phyloP scores from a whole-genome alignment of 1,139 yeast genomes.

The Blastobotrys apis region DNA sequence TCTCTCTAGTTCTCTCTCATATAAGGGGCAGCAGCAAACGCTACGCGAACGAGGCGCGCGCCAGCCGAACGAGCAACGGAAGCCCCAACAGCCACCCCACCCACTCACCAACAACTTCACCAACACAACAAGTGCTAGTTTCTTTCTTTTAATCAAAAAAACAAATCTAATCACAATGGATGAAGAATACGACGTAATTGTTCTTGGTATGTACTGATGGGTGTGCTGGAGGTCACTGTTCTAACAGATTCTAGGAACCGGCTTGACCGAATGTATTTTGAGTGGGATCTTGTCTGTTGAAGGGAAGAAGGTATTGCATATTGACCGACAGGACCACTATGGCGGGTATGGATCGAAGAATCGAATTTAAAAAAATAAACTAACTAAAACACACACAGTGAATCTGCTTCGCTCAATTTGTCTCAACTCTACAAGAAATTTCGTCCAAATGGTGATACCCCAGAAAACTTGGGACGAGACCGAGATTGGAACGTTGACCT shows the following conservation, averaged over 20 bases:
- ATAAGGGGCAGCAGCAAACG: no score
- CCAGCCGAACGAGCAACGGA: no score
- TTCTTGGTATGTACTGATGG: conserved; percentile 48
- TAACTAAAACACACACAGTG: conserved; percentile 34
- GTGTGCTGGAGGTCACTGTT: neutral
- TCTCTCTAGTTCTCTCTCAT: no score
- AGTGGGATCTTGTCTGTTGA: conserved; percentile 94
- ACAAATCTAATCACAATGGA: conserved; percentile 53
- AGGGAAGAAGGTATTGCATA: conserved; percentile 93
- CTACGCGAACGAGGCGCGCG: no score
- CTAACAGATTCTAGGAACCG: conserved; percentile 42
- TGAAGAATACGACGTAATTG: conserved; percentile 92
- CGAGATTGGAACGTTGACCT: conserved; percentile 98
- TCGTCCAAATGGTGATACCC: conserved; percentile 49
- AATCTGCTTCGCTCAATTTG: conserved; percentile 61
- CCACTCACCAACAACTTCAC: neutral
- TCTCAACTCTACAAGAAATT: conserved; percentile 45
- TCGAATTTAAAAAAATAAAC: neutral
- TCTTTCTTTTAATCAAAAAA: no score
- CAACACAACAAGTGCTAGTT: neutral
- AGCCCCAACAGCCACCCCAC: neutral
- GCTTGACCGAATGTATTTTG: conserved; percentile 91
- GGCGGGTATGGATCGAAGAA: conserved; percentile 49
- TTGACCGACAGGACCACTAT: conserved; percentile 93
- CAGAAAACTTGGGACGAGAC: conserved; percentile 79